phyloP scores from a whole-genome alignment of 371 early-diverging fungal species.

The Sporodiniella umbellata region DNA sequence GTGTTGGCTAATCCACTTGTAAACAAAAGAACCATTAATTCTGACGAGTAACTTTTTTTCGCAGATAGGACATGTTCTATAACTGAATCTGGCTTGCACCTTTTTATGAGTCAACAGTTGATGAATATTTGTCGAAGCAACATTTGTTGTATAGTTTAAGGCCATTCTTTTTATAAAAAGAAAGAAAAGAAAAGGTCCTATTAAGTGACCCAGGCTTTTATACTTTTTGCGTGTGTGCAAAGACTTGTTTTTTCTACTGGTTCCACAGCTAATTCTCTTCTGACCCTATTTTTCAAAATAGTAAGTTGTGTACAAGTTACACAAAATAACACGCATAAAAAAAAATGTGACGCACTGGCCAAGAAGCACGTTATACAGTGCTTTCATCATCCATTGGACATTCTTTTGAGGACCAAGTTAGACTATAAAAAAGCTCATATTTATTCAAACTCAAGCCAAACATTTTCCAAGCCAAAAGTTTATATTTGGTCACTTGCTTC shows the following conservation, averaged over 20 bases:
- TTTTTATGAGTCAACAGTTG: neutral
- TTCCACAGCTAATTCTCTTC: no score
- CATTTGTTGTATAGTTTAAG: neutral
- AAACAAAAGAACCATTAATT: constrained; percentile 43
- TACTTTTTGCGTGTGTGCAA: no score
- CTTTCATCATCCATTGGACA: no score
- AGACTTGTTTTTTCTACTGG: no score
- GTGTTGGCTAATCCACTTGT: constrained; percentile 46
- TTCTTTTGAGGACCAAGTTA: no score
- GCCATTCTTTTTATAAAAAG: neutral
- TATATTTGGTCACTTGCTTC: no score
- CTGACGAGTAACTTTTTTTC: constrained; percentile 37
- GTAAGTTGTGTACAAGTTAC: neutral
- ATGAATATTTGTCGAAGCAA: neutral
- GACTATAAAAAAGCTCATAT: no score
- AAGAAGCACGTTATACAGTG: no score
- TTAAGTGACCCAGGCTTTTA: no score
- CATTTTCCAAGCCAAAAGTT: no score
- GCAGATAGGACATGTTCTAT: constrained; percentile 46
- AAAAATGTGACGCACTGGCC: neutral
- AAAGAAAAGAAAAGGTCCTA: neutral
- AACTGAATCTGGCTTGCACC: constrained; percentile 1
- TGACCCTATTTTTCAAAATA: neutral
- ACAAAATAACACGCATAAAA: neutral
- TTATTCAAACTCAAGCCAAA: no score